Evolutionary conservation across 805 yeast genomes (phyloP), one percentile per base, ranked within the genome.

Genomic region (Kurtzmaniella fragi): DNA sequence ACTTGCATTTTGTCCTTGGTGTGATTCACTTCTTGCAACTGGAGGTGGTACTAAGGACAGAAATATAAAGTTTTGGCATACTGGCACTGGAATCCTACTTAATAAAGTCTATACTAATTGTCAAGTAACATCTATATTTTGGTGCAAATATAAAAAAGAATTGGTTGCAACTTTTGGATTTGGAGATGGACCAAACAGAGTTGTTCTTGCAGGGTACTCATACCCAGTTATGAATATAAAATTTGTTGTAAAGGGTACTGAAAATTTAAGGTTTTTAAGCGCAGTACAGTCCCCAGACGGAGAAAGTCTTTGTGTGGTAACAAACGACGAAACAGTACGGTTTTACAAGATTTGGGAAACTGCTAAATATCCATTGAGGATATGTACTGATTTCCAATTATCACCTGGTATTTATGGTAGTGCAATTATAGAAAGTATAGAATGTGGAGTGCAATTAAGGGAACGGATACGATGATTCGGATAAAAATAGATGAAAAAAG

Each of bases 11-110:
- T 90, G 96, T 54, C 97, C 97, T 0, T 89, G 96, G 96, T 73
- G 87, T 14, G 78, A 78, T 11, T 71, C 83, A 2, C 61, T 90
- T 7, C 57, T 90, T 28, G 96, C 91, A 1, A 88, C 96, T 0
- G 97, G 97, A 0, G 96, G 93, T 2, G 97, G 97, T 0, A 77
- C 82, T 15, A 80, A 78, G 49, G 97, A 90, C 56, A 65, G 90
- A 37, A 73, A 73, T n/a, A 75, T 89, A 7, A 57, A 90, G 42
- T 87, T 88, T 56, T 89, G 96, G 96, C 95, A 90, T 57, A 74
- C 93, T 0, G 64, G 65, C 2, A 70, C 91, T 0, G 96, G 96
- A 0, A 82, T 95, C 0, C 57, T 86, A 25, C 61, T 89, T 25
- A 65, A 71, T 7, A 67, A 80, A 17, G 55, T 70, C 31, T 63